phyloP scores from a whole-genome alignment of 306 rosid genomes.

The Elaeagnus macrophylla region DNA sequence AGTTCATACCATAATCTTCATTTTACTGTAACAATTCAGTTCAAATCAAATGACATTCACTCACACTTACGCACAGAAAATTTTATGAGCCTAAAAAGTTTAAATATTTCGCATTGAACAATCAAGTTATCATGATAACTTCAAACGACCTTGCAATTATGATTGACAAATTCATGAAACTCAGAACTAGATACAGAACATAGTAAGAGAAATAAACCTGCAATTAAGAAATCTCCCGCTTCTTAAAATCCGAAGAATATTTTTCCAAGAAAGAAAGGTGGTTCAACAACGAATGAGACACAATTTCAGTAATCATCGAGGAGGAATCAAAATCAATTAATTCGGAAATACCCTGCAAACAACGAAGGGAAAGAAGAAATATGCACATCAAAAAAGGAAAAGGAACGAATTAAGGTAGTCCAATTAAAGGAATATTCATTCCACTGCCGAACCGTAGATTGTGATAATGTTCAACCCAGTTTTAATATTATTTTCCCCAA shows the following conservation, averaged over 20 bases:
- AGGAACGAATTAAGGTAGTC: neutral
- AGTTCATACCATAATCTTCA: too few species aligned
- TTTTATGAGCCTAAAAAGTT: too few species aligned
- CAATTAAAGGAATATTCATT: constrained; percentile 6
- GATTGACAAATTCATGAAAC: too few species aligned
- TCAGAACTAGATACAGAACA: too few species aligned
- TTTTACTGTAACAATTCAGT: too few species aligned
- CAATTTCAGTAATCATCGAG: neutral
- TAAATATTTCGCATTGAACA: too few species aligned
- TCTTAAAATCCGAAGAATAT: neutral
- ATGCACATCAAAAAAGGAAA: neutral
- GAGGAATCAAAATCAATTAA: constrained; percentile 1
- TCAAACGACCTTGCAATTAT: too few species aligned
- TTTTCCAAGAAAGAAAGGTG: too few species aligned
- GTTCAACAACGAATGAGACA: neutral
- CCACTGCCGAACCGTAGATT: neutral
- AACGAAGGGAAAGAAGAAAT: neutral
- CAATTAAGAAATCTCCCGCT: constrained; percentile 9
- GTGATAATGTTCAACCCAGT: constrained; percentile 5
- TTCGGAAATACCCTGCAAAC: neutral
- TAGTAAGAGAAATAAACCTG: neutral
- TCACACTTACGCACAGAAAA: too few species aligned
- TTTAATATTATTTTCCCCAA: neutral
- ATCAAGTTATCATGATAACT: too few species aligned
- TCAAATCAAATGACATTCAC: too few species aligned